Evolutionary conservation across 805 yeast species (phyloP).

Genomic region (Aciculoconidium aculeatum): DNA sequence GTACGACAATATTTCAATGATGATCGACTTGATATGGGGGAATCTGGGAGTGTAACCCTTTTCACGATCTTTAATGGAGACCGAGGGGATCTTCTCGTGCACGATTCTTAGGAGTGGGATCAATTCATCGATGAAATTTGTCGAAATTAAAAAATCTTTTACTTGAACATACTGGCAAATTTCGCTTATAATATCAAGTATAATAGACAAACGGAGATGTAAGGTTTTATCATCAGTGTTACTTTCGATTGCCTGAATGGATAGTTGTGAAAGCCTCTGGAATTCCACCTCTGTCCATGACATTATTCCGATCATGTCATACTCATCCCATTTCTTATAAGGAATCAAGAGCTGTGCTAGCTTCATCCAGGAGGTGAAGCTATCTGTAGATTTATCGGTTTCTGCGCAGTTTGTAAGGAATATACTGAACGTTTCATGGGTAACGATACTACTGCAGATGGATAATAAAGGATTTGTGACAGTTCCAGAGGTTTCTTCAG

Average conservation of each 20-base stretch:
- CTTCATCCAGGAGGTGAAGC: constrained; percentile 13
- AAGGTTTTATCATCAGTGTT: constrained; percentile 6
- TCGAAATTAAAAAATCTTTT: constrained; percentile 36
- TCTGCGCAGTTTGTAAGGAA: background rate
- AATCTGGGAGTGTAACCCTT: constrained; percentile 20
- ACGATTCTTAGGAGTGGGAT: constrained; percentile 33
- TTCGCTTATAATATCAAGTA: constrained; percentile 39
- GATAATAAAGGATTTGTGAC: constrained; percentile 4
- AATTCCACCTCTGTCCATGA: constrained; percentile 33
- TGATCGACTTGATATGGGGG: constrained; percentile 61
- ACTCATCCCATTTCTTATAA: constrained; percentile 37
- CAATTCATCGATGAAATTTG: constrained; percentile 29
- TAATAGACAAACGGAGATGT: constrained; percentile 12
- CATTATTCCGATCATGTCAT: constrained; percentile 30
- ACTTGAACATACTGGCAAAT: constrained; percentile 36
- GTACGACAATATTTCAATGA: constrained; percentile 61
- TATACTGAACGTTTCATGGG: background rate
- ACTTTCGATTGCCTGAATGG: constrained; percentile 3
- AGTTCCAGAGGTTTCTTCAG: constrained; percentile 12
- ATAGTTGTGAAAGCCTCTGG: constrained; percentile 7
- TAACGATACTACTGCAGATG: no score
- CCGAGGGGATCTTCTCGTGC: constrained; percentile 31
- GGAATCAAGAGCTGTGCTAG: constrained; percentile 31
- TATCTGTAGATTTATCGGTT: constrained; percentile 1
- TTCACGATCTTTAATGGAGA: constrained; percentile 14